Percentiles rank a stretch among this genome's conserved stretches.
These are phyloP conservation scores for Tephrocybe sp. DNA, from an alignment of 768 basidiomycete species.

Conservation along the genomic window DNA sequence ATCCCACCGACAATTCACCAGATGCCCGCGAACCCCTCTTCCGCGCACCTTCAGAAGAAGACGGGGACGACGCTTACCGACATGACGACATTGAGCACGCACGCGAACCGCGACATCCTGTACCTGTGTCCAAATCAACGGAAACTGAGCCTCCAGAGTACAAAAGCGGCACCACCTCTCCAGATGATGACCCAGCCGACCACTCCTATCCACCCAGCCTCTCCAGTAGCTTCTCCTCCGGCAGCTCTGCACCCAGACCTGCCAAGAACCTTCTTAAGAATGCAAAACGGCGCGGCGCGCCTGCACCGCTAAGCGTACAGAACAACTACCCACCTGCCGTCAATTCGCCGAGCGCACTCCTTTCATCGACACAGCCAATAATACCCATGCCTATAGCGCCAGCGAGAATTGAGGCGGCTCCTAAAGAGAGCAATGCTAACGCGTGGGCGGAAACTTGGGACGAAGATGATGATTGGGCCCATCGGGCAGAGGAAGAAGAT, in stretches of 20 bases:
- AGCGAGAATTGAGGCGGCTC: slow-evolving; percentile 6
- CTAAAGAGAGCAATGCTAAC: slow-evolving; percentile 12
- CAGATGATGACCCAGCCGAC: slow-evolving; percentile 28
- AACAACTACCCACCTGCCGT: slow-evolving; percentile 29
- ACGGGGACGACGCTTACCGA: slow-evolving; percentile 26
- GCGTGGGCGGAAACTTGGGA: slow-evolving; percentile 54
- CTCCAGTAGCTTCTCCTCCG: slow-evolving; percentile 38
- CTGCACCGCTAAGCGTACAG: slow-evolving; percentile 40
- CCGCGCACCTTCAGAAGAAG: slow-evolving; percentile 44
- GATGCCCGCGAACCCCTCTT: slow-evolving; percentile 66
- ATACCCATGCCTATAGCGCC: slow-evolving; percentile 12
- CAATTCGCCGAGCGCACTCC: slow-evolving; percentile 27
- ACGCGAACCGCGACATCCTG: slow-evolving; percentile 32
- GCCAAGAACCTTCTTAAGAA: slow-evolving; percentile 37
- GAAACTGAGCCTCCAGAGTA: slow-evolving; percentile 23
- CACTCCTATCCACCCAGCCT: slow-evolving; percentile 67
- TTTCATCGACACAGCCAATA: slow-evolving; percentile 9
- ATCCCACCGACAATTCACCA: slow-evolving; percentile 32
- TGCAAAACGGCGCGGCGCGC: slow-evolving; percentile 37
- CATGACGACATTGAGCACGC: slow-evolving; percentile 47
- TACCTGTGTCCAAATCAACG: slow-evolving; percentile 24
- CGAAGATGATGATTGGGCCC: slow-evolving; percentile 52
- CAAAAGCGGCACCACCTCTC: slow-evolving; percentile 36
- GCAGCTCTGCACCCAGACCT: slow-evolving; percentile 29
- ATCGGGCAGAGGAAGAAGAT: slow-evolving; percentile 44